Percentiles rank a stretch among this genome's conserved stretches.
These are phyloP conservation scores for Fusarium praegraminearum DNA, from an alignment of 2,329 filamentous ascomycete species.

Conservation along the genomic window DNA sequence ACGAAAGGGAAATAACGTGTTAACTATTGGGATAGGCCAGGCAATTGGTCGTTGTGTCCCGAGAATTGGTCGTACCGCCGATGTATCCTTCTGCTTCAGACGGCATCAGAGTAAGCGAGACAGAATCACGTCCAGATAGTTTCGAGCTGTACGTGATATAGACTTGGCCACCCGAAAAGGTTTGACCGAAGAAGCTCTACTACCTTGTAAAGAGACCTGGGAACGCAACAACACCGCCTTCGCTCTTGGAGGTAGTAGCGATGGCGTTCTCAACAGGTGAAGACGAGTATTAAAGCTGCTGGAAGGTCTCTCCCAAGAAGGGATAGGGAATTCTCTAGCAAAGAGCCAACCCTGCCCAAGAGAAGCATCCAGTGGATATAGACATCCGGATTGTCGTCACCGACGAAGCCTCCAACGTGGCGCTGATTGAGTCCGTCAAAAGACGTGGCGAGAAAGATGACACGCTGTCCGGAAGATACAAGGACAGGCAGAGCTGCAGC, in stretches of 20 bases:
- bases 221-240: background rate
- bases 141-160: conserved; percentile 3
- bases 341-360: background rate
- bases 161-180: background rate
- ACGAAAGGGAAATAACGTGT: accelerated
- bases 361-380: background rate
- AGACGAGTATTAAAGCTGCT: background rate
- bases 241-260: background rate
- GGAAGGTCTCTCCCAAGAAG: background rate
- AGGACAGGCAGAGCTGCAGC: background rate
- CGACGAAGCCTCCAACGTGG: conserved; percentile 4
- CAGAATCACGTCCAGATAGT: background rate
- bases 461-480: background rate
- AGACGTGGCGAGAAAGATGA: background rate
- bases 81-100: conserved; percentile 5
- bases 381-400: background rate
- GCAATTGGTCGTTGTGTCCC: background rate
- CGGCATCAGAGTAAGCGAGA: background rate
- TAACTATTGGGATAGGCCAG: background rate
- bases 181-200: conserved; percentile 8
- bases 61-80: background rate
- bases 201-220: background rate
- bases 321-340: background rate
- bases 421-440: background rate
- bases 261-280: background rate